These are phyloP conservation scores for Yarrowia porcina DNA, from an alignment of 805 yeast genomes.

Conservation along the genomic window DNA sequence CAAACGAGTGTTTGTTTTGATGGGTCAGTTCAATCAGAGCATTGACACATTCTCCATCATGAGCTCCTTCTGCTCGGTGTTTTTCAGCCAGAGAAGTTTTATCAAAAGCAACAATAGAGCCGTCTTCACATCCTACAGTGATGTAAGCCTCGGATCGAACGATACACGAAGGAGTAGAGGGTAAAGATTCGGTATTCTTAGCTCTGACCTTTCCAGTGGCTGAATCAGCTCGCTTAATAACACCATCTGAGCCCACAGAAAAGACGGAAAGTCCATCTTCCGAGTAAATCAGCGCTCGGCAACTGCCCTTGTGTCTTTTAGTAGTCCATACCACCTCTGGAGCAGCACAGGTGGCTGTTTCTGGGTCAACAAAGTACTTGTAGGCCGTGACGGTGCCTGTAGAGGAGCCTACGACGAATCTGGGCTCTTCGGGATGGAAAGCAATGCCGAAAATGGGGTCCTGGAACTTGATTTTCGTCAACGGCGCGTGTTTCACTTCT, in stretches of 20 bases:
- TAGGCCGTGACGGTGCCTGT: conserved; percentile 71
- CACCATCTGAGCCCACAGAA: conserved; percentile 76
- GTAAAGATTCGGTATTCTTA: conserved; percentile 43
- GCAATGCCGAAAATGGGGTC: conserved; percentile 62
- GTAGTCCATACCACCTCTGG: conserved; percentile 63
- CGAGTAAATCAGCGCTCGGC: conserved; percentile 68
- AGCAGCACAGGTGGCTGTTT: conserved; percentile 36
- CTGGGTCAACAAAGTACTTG: conserved; percentile 51
- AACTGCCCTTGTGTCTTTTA: conserved; percentile 84
- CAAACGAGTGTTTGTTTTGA: conserved; percentile 71
- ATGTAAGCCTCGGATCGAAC: conserved; percentile 37
- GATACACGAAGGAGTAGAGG: conserved; percentile 34
- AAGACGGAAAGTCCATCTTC: conserved; percentile 55
- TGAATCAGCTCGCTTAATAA: conserved; percentile 68
- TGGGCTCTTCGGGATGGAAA: conserved; percentile 70
- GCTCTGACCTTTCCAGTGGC: conserved; percentile 72
- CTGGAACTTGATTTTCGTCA: conserved; percentile 32
- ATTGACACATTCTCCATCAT: conserved; percentile 68
- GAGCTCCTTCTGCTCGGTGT: conserved; percentile 53
- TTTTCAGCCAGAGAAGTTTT: conserved; percentile 49
- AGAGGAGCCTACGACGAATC: conserved; percentile 70
- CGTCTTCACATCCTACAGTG: conserved; percentile 60
- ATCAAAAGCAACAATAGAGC: conserved; percentile 62
- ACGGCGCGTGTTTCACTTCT: not conserved
- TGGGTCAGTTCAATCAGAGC: conserved; percentile 67